Conservation (phyloP, 495 filamentous ascomycete species). For the Hypomontagnella submonticulosa region DNA sequence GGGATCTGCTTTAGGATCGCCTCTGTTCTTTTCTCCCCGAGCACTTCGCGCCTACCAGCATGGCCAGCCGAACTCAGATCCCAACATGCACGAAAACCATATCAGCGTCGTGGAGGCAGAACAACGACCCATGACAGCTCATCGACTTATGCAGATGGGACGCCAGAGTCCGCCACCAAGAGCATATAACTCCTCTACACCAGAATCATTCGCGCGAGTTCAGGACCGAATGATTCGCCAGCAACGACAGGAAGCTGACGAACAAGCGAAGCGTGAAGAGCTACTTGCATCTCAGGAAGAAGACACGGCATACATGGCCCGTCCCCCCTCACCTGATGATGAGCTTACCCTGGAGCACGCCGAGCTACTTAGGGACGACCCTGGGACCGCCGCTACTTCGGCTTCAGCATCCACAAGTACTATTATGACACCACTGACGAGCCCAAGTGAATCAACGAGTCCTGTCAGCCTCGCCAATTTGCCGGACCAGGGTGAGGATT, state of each 20-base stretch:
- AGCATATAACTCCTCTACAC: slow-evolving; percentile 43
- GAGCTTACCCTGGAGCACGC: slow-evolving; percentile 47
- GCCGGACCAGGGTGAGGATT: slow-evolving; percentile 62
- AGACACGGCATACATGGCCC: slow-evolving; percentile 43
- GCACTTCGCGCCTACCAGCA: slow-evolving; percentile 53
- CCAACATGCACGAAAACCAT: slow-evolving; percentile 58
- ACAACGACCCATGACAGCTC: slow-evolving; percentile 54
- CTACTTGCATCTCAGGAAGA: slow-evolving; percentile 12
- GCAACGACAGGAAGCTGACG: slow-evolving; percentile 38
- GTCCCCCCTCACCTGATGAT: slow-evolving; percentile 64
- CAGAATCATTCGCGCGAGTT: slow-evolving; percentile 45
- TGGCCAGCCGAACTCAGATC: slow-evolving; percentile 56
- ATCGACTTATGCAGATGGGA: slow-evolving; percentile 52
- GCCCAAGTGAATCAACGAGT: slow-evolving; percentile 63
- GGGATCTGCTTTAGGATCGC: slow-evolving; percentile 44
- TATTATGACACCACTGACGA: slow-evolving; percentile 58
- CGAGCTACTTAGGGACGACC: slow-evolving; percentile 49
- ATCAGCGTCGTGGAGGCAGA: slow-evolving; percentile 45
- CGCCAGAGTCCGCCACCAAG: slow-evolving; percentile 39
- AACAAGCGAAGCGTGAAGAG: slow-evolving; percentile 38
- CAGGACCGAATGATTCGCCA: slow-evolving; percentile 45
- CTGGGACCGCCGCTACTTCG: slow-evolving; percentile 56
- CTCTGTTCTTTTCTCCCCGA: slow-evolving; percentile 50
- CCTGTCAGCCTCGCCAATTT: slow-evolving; percentile 67
- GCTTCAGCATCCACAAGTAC: slow-evolving; percentile 58